phyloP scores from a whole-genome alignment of 306 rosid genomes.

The Quercus mongolica region DNA sequence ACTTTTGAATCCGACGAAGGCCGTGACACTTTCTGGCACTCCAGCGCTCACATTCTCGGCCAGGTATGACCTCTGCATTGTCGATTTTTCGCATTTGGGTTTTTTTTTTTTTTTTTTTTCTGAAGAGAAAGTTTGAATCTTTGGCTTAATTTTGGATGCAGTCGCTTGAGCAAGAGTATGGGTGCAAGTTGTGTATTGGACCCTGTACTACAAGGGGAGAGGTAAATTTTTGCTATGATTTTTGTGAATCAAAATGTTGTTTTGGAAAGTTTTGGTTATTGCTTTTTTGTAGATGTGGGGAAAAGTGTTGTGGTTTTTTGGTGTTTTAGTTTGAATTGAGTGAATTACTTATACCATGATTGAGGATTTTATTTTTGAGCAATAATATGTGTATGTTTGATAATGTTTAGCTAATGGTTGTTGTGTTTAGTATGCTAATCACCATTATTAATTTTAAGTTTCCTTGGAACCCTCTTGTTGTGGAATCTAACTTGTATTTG shows the following conservation, averaged over 20 bases:
- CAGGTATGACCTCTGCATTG: constrained; percentile 40
- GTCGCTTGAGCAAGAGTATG: constrained; percentile 81
- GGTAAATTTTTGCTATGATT: constrained; percentile 30
- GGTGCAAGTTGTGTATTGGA: constrained; percentile 96
- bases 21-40: constrained; percentile 96
- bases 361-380: too few relatives aligned
- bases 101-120: neutral
- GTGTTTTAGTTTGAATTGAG: too few relatives aligned
- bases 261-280: neutral
- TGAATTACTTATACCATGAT: too few relatives aligned
- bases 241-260: neutral
- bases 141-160: constrained; percentile 22
- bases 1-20: constrained; percentile 78
- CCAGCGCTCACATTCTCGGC: constrained; percentile 97
- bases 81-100: neutral
- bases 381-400: too few relatives aligned
- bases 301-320: too few relatives aligned
- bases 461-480: too few relatives aligned
- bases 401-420: too few relatives aligned
- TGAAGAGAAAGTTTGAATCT: too few relatives aligned
- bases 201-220: constrained; percentile 98
- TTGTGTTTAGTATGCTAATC: too few relatives aligned
- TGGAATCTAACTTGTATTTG: too few relatives aligned
- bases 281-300: neutral
- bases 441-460: too few relatives aligned